Base-by-base conservation (phyloP, 331 rosid species). In the Dryas integrifolia region DNA sequence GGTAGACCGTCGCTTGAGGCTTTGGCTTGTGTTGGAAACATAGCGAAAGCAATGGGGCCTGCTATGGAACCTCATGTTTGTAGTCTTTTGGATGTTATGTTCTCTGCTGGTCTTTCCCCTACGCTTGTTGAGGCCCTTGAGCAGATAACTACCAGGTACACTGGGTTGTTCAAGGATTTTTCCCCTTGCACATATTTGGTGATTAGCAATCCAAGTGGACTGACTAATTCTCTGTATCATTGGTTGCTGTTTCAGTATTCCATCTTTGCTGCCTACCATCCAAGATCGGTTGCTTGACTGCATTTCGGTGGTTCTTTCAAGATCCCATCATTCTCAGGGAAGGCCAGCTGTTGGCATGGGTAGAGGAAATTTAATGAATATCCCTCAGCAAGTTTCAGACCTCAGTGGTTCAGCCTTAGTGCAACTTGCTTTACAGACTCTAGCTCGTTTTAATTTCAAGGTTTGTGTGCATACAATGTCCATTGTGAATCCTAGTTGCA, bases 1-100 rank as follows among this genome's bases (percentile, higher is more conserved):
- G 90, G 87, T 81, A 89, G 86, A 77, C 96, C 98, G 66, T 94
- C 96, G 3, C 96, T 89, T 73, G 98, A 94, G 92, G 98, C 98
- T 67, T 73, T 94, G 83, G 96, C 96, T 80, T 94, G 97, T 83
- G 98, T 91, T 80, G 98, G 98, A 84, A 91, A 88, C 86, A 94
- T 94, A 72, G 96, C 98, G 11, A 94, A 83, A 86, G 96, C 98
- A 70, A 88, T 94, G 98, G 97, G 98, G 57, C 79, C 85, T 70
- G 85, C 80, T 16, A 89, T 90, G 92, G 98, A 94, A 79, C 87
- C 95, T 75, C 90, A 94, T 68, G 94, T 91, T 73, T 89, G 88
- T 56, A 87, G 92, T 72, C 97, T 94, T 77, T 69, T 94, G 82
- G 98, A 94, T 85, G 83, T 89, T 82, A 91, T 94, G 98, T 88